Evolutionary conservation across 345 rosid species (phyloP), one percentile per base, ranked within the genome.

Genomic region (Boechera stricta): DNA sequence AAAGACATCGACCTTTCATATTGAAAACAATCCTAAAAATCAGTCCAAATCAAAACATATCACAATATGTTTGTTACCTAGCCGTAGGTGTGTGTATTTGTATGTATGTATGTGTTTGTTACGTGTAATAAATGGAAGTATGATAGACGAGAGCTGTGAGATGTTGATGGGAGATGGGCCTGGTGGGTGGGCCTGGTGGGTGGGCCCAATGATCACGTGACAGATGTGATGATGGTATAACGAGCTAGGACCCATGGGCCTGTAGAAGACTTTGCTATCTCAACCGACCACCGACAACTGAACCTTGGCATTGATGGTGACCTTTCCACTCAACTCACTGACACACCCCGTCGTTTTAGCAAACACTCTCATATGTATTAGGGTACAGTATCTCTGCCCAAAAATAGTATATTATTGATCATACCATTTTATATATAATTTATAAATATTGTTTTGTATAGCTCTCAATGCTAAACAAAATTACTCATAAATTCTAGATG

Each of bases 151-250:
- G 75, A 71, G 80, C 72, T 71, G 67, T 77, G 71, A 77, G 81
- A 77, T 71, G 77, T 31, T 48, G 81, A 77, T 41, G 18, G 21
- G n/a, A 56, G 67, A 71, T 77, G 81, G 77, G 72, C 72, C 81
- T 71, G 4, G 61, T 77, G 71, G 80, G 80, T 77, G 76, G 80
- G 71, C 71, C 76, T 71, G 4, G 61, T 77, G 71, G 80, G 80
- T 77, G 76, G 80, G 71, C 71, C 76, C 53, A 63, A 64, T 0
- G 31, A 62, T 64, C 81, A 77, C 81, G 81, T 77, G 81, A 38
- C 61, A 71, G 72, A 48, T 53, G 57, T 64, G 67, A 48, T 77
- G 67, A 68, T 67, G 12, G 55, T 49, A 24, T 74, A 33, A 26
- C 51, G 41, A 69, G 24, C 7, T 77, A 69, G 72, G 72, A 31